Conservation (phyloP, 2,329 filamentous ascomycete species). For the Alternaria triticina region DNA sequence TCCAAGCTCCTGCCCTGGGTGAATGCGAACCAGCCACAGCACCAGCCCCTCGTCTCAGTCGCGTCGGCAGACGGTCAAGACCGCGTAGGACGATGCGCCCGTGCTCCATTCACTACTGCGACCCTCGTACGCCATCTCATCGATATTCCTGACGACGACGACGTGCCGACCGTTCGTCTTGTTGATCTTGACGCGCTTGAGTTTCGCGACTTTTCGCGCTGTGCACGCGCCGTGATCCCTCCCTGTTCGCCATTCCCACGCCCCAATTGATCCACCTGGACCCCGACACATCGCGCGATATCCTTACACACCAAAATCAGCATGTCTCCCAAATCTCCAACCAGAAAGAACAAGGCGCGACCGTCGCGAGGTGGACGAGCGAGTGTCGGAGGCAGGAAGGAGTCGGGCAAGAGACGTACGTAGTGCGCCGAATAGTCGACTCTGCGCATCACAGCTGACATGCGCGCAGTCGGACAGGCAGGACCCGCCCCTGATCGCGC, state of each 20-base stretch:
- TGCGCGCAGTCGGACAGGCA: slow-evolving; percentile 33
- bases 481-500: slow-evolving; percentile 42
- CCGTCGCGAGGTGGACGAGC: slow-evolving; percentile 40
- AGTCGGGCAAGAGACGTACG: slow-evolving; percentile 29
- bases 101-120: slow-evolving; percentile 15
- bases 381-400: slow-evolving; percentile 23
- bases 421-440: not conserved
- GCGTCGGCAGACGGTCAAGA: slow-evolving; percentile 9
- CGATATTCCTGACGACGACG: slow-evolving; percentile 7
- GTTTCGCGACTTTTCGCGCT: not conserved
- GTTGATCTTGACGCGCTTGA: slow-evolving; percentile 17
- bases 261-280: not conserved
- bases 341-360: slow-evolving; percentile 39
- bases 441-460: slow-evolving; percentile 8
- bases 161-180: not conserved
- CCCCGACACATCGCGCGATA: not conserved
- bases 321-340: slow-evolving; percentile 32
- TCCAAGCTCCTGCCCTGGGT: slow-evolving; percentile 13
- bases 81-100: slow-evolving; percentile 17
- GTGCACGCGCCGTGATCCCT: slow-evolving; percentile 2
- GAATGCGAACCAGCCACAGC: slow-evolving; percentile 29
- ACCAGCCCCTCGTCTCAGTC: slow-evolving; percentile 30
- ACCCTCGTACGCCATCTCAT: not conserved
- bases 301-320: not conserved
- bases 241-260: not conserved